These are phyloP conservation scores for Handroanthus guayacan DNA, from an alignment of 257 asterid species.

Conservation along the genomic window DNA sequence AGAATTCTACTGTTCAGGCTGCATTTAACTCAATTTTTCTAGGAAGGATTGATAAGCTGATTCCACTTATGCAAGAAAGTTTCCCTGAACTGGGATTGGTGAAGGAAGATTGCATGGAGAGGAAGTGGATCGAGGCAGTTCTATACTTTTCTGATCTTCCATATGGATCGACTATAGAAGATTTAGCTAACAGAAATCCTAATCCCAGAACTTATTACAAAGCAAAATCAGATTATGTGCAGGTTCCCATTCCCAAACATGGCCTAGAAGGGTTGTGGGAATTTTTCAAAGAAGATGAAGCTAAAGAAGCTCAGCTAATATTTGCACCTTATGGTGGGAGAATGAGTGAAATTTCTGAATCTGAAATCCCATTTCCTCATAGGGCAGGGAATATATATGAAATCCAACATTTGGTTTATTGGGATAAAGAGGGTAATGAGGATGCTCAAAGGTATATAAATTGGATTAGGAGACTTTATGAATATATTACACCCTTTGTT, in stretches of 20 bases:
- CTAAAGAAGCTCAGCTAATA: conserved; percentile 39
- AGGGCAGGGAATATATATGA: conserved; percentile 51
- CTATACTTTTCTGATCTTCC: conserved; percentile 58
- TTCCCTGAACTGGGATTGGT: conserved; percentile 55
- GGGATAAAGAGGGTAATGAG: conserved; percentile 37
- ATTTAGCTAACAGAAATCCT: conserved; percentile 38
- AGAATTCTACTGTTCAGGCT: conserved; percentile 40
- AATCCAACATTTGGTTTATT: conserved; percentile 46
- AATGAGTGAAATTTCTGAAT: conserved; percentile 43
- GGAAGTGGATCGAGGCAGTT: conserved; percentile 48
- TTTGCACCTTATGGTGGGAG: conserved; percentile 54
- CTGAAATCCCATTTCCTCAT: conserved; percentile 49
- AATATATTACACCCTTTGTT: conserved; percentile 45
- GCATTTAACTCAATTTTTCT: conserved; percentile 51
- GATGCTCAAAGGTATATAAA: conserved; percentile 33
- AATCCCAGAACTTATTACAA: conserved; percentile 45
- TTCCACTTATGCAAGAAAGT: conserved; percentile 42
- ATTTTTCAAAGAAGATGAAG: conserved; percentile 39
- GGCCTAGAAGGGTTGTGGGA: conserved; percentile 47
- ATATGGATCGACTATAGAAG: conserved; percentile 38
- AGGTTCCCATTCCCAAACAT: conserved; percentile 36
- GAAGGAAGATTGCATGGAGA: conserved; percentile 50
- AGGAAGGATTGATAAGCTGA: conserved; percentile 40
- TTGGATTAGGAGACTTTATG: conserved; percentile 50
- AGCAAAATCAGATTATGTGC: conserved; percentile 53